Percentiles rank a stretch among this genome's conserved stretches.
phyloP scores from a whole-genome alignment of 108 stramenopile species.

The Cylindrotheca fusiformis region DNA sequence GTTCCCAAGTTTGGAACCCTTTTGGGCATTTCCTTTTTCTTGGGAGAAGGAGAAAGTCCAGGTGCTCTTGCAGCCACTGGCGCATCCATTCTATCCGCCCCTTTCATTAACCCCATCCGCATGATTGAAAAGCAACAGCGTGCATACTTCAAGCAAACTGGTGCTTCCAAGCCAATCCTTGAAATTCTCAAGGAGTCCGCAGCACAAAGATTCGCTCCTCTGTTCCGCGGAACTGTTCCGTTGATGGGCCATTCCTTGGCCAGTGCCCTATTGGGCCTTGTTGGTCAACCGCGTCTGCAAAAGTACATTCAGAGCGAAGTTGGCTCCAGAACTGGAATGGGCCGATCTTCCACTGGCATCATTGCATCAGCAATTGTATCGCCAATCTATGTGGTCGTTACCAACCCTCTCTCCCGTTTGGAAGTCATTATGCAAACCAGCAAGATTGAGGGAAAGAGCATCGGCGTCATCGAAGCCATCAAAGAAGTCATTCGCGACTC shows the following conservation, averaged over 20 bases:
- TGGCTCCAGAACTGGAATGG: constrained; percentile 61
- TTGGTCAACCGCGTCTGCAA: constrained; percentile 89
- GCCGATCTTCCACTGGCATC: constrained; percentile 69
- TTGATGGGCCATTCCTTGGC: constrained; percentile 92
- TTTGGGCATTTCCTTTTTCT: constrained; percentile 82
- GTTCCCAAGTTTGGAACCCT: constrained; percentile 91
- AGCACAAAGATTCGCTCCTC: constrained; percentile 76
- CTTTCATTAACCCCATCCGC: constrained; percentile 92
- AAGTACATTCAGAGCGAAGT: constrained; percentile 87
- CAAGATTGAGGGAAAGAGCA: constrained; percentile 85
- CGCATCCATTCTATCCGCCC: constrained; percentile 80
- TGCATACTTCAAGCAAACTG: constrained; percentile 85
- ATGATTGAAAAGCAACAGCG: constrained; percentile 97
- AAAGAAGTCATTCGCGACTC: constrained; percentile 80
- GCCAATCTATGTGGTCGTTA: constrained; percentile 91
- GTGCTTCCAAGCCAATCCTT: constrained; percentile 78
- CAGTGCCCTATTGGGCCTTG: constrained; percentile 83
- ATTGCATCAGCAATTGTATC: constrained; percentile 77
- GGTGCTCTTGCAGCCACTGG: constrained; percentile 77
- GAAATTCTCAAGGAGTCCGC: constrained; percentile 84
- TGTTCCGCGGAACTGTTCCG: constrained; percentile 89
- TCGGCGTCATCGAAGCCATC: constrained; percentile 68
- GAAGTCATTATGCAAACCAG: constrained; percentile 95
- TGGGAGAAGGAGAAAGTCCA: constrained; percentile 81
- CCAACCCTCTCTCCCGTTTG: constrained; percentile 84